Evolutionary conservation across 2,329 filamentous ascomycete species (phyloP), one percentile per base, ranked within the genome.

Genomic region (Calonectria multiphialidica): DNA sequence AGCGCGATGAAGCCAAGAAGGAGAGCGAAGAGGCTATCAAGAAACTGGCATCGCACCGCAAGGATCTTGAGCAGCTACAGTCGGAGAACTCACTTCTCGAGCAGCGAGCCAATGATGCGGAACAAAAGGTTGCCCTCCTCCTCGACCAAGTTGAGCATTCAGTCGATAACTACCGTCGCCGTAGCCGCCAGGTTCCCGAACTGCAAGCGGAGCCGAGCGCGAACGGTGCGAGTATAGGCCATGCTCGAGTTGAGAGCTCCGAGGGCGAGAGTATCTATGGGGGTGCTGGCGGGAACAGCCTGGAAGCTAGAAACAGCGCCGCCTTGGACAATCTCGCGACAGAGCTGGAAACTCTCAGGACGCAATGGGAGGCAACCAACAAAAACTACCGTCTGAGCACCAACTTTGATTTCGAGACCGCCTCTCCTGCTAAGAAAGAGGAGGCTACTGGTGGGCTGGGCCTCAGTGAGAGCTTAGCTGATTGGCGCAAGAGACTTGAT

Each of bases 361-460:
- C 89, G 65, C 96, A 98, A 79, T 99, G 97, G 97, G 95, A 98
- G 85, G 95, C 93, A 45, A 98, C 95, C 15, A 98, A 96, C 86
- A 97, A 97, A 84, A 97, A 95, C 80, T 98, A 98, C 83, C 93
- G 97, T 28, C 87, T 98, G 53, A 98, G 95, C 83, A 96, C 93
- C 80, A 92, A 94, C 64, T 97, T 98, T 79, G 96, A 98, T 81
- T 96, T 97, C 78, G 96, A 98, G 69, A 76, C 81, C 25, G 86
- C 78, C 7, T 78, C 83, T 33, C 78, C 75, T 40, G 70, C 68
- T 61, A 87, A 86, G 75, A 86, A 86, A 63, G 84, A 86, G 23
- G 87, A 88, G 45, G 87, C 89, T 9, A 84, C 72, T 35, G 47
- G 85, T 12, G 78, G 77, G 55, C 79, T 87, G 16, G 90, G 87